Conservation (phyloP, 495 filamentous ascomycete genomes). For the Oidiodendron maius region DNA sequence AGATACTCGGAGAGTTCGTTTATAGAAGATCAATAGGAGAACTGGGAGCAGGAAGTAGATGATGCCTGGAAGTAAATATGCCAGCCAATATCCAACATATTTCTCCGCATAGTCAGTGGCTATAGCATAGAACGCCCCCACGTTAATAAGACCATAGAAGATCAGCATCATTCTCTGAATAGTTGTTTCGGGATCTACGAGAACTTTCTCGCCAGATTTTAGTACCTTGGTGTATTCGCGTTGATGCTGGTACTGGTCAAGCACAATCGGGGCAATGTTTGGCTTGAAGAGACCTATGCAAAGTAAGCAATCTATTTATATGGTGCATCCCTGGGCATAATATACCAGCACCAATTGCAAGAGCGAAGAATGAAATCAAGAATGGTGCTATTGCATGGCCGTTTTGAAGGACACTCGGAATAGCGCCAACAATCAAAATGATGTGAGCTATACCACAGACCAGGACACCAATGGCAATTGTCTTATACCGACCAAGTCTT, state of each 20-base stretch:
- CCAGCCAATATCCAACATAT: conserved; percentile 62
- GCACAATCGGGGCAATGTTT: conserved; percentile 57
- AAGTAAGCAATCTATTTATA: conserved; percentile 10
- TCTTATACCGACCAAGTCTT: conserved; percentile 51
- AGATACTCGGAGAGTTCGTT: conserved; percentile 39
- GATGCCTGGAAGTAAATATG: conserved; percentile 60
- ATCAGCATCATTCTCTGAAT: conserved; percentile 61
- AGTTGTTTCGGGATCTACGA: conserved; percentile 70
- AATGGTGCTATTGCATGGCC: conserved; percentile 53
- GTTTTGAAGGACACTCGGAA: conserved; percentile 49
- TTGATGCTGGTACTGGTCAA: conserved; percentile 62
- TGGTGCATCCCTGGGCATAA: background rate
- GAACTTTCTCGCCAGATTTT: conserved; percentile 63
- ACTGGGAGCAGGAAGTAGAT: conserved; percentile 51
- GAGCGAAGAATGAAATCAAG: conserved; percentile 47
- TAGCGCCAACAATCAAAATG: conserved; percentile 54
- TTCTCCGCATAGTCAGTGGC: conserved; percentile 37
- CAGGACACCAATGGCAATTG: conserved; percentile 51
- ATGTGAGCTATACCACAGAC: conserved; percentile 57
- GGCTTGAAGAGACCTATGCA: conserved; percentile 63
- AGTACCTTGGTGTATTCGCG: conserved; percentile 53
- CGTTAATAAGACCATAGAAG: conserved; percentile 72
- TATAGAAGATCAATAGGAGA: conserved; percentile 42
- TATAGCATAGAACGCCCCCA: conserved; percentile 58
- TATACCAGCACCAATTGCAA: conserved; percentile 50